Conservation (phyloP, 2,329 filamentous ascomycete species). For the Didymellaceae sp. region DNA sequence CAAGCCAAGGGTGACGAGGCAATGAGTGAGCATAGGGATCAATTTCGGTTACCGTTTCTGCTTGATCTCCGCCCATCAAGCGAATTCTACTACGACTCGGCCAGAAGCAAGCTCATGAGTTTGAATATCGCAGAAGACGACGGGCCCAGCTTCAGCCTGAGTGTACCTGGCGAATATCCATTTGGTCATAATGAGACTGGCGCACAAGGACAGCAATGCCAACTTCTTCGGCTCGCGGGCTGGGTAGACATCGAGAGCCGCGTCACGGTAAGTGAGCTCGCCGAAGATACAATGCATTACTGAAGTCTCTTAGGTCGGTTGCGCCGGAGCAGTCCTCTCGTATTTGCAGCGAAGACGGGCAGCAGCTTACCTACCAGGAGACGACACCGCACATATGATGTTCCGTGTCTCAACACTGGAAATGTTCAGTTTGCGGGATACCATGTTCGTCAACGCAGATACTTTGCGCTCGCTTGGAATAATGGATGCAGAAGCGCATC, state of each 20-base stretch:
- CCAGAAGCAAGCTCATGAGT: conserved; percentile 69
- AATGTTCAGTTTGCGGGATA: conserved; percentile 73
- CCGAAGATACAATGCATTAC: neutral
- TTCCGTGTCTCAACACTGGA: conserved; percentile 70
- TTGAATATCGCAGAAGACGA: conserved; percentile 61
- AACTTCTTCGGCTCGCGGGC: conserved; percentile 71
- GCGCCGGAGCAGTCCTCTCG: conserved; percentile 83
- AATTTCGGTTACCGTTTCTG: conserved; percentile 63
- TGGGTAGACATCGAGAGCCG: conserved; percentile 76
- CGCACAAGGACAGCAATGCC: conserved; percentile 65
- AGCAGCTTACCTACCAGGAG: conserved; percentile 67
- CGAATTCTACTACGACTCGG: conserved; percentile 74
- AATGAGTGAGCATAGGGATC: conserved; percentile 47
- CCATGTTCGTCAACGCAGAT: conserved; percentile 80
- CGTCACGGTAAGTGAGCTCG: conserved; percentile 61
- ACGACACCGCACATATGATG: conserved; percentile 59
- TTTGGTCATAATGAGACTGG: conserved; percentile 51
- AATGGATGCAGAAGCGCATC: conserved; percentile 80
- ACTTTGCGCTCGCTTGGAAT: conserved; percentile 85
- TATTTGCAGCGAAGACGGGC: conserved; percentile 75
- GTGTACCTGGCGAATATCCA: conserved; percentile 65
- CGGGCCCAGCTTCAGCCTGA: conserved; percentile 60
- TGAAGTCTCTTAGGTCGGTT: conserved; percentile 70
- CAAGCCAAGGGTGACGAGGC: conserved; percentile 47
- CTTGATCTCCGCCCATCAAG: conserved; percentile 72